Base-by-base conservation (phyloP, 2,329 filamentous ascomycete genomes). In the Cadophora luteo-olivacea region DNA sequence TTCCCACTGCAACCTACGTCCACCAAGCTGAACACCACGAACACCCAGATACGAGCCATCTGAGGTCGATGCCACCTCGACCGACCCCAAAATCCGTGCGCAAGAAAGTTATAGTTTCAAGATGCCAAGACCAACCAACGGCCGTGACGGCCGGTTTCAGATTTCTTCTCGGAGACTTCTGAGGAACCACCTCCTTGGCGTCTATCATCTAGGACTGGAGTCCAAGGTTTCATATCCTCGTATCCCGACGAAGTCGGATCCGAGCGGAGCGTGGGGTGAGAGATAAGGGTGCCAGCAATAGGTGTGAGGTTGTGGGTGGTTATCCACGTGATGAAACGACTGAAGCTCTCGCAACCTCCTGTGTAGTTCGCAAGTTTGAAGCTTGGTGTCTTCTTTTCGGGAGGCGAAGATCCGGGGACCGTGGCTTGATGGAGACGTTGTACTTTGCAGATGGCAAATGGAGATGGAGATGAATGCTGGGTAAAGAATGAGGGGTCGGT, bases 181-280 rank as follows among this genome's bases (percentile, higher is more conserved):
- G 12, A 33, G 52, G 52, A 55, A 55, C 52, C 25, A 16, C 14
- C 29, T 11, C 52, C 52, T 55, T 55, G 52, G 52, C 52, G 29
- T n/a, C 52, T 54, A 29, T 3, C 12, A 14, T 14, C 41, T 45
- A 38, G 3, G 45, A 5, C 22, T 22, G 16, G 41, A 45, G 45
- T 22, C 45, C 45, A 19, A 49, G n/a, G 45, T 49, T 49, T 49
- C 45, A 49, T 22, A 49, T 49, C 45, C 45, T 49, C 45, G 45
- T 49, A 49, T 49, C 7, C 12, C 4, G 45, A 22, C 22, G 19
- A 19, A 22, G 45, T 11, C 9, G 45, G 9, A 49, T 49, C 45
- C 45, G 45, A 49, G 45, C 45, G 45, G 45, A 22, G 45, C 45
- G 45, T 6, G 45, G 45, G 45, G 45, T 45, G 45, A 6, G 9